Base-by-base conservation (phyloP, 2,329 filamentous ascomycete species). In the Xylariaceae sp. region DNA sequence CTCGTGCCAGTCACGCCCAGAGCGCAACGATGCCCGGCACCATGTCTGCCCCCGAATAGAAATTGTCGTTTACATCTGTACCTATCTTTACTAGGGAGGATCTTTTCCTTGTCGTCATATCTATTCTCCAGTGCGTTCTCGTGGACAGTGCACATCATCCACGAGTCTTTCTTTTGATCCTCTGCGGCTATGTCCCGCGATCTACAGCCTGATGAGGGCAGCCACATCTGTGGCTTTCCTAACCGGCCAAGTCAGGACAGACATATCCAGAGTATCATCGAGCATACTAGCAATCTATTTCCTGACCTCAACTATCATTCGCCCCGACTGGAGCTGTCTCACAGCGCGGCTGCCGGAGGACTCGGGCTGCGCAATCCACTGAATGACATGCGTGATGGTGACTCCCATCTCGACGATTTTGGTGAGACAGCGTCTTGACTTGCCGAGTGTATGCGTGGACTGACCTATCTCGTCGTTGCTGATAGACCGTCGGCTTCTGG, bases 181-280 rank as follows among this genome's bases (percentile, higher is more conserved):
- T 16, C 17, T 4, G 18, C 13, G 23, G 16, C 10, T 33, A 56
- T 56, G 53, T 45, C 50, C 37, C 32, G 31, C 19, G 36, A 34
- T n/a, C 14, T 30, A 25, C 30, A 36, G 21, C 14, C 31, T 13
- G 35, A 32, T 14, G 36, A 33, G 19, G 38, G 30, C 11, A 23
- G 34, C 31, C 44, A 39, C 37, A 29, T 39, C 13, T 45, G 52
- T 32, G 40, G 40, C 19, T 48, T 40, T 27, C 29, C 42, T 15
- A 37, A 34, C 19, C 32, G 35, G 31, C 22, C 19, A 12, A 38
- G 39, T 8, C 44, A 39, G 19, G 51, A 55, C 32, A 45, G 41
- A 33, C 44, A 52, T 38, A 46, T 50, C 9, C 52, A 54, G 34
- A 52, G 44, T 28, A 53, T 55, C 19, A 50, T 54, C 25, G 39